A percentile compares a stretch with the other conserved stretches of the same genome.
Evolutionary conservation across 2,329 filamentous ascomycete species (phyloP).

Genomic region (Trichoderma hamatum): DNA sequence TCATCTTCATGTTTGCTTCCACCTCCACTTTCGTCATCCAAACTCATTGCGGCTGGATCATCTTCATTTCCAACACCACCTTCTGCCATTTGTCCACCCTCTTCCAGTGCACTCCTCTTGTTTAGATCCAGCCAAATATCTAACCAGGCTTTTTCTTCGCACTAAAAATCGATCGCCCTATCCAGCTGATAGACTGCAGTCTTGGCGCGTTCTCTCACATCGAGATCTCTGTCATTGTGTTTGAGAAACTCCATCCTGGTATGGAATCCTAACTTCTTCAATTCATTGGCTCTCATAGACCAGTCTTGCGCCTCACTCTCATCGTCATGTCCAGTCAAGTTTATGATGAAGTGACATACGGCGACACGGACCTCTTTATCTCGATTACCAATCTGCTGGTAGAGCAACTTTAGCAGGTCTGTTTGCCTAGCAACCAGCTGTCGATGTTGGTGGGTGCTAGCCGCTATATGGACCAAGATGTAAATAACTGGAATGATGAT

Average conservation of each 20-base stretch:
- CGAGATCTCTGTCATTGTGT: conserved; percentile 71
- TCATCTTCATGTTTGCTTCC: neutral
- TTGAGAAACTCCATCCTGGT: conserved; percentile 64
- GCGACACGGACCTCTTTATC: conserved; percentile 74
- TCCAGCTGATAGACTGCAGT: conserved; percentile 75
- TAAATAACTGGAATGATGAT: conserved; percentile 79
- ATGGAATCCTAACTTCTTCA: conserved; percentile 73
- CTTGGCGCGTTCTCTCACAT: conserved; percentile 83
- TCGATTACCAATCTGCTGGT: conserved; percentile 72
- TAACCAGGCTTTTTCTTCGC: neutral
- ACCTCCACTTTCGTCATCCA: too few relatives aligned
- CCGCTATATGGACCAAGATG: conserved; percentile 86
- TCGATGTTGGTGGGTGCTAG: conserved; percentile 76
- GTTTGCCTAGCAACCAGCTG: conserved; percentile 77
- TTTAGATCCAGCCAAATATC: neutral
- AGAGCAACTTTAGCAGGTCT: conserved; percentile 71
- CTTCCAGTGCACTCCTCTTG: neutral
- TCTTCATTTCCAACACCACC: neutral
- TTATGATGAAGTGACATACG: conserved; percentile 82
- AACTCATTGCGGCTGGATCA: neutral
- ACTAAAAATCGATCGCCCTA: conserved; percentile 39
- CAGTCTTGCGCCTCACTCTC: conserved; percentile 66
- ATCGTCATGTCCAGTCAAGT: conserved; percentile 83
- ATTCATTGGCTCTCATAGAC: conserved; percentile 65
- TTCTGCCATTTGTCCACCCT: neutral